Base-by-base conservation (phyloP, 768 basidiomycete species). In the Omphalotus guepiniiformis region DNA sequence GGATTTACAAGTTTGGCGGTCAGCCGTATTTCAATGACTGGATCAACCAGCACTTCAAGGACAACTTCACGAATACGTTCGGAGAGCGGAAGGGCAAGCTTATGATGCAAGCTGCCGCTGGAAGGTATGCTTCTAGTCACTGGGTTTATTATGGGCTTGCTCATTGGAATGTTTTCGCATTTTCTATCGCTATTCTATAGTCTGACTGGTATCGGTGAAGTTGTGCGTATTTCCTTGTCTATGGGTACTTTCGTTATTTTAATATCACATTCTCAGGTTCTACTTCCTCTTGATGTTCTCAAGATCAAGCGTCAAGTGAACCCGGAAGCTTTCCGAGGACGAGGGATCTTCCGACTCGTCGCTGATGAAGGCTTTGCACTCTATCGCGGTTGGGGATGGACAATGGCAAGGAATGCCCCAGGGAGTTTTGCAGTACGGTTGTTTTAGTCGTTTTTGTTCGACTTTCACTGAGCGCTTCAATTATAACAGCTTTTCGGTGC, bases 251-350 rank as follows among this genome's bases (percentile, higher is more conserved):
- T 3, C 26, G 37, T 1, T 16, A 29, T 43, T 5, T n/a, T n/a
- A n/a, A n/a, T n/a, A n/a, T n/a, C n/a, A n/a, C n/a, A n/a, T n/a
- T n/a, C 13, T 15, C 52, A 85, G 85, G 82, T 95, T 27, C 83
- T 99, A n/a, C 81, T 99, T 28, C 95, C 95, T 2, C 78, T 98
- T 4, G 95, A 99, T 61, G 94, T 82, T 19, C 83, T 99, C 63
- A 99, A 99, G 71, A 98, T 99, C 68, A 97, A 96, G 73, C 86
- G 93, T 43, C 95, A 99, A 72, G 90, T 88, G 47, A 99, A 99
- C 70, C 95, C 95, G 1, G 96, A 97, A 59, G 95, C 95, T 1
- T 93, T 99, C 81, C 88, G 91, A 28, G 93, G 93, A 29, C 89
- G 95, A 21, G 93, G 93, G 16, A 76, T 93, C 55, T 53, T 96